Percentiles rank a stretch among this genome's conserved stretches.
phyloP scores from a whole-genome alignment of 345 rosid genomes.

The Aegle marmelos region DNA sequence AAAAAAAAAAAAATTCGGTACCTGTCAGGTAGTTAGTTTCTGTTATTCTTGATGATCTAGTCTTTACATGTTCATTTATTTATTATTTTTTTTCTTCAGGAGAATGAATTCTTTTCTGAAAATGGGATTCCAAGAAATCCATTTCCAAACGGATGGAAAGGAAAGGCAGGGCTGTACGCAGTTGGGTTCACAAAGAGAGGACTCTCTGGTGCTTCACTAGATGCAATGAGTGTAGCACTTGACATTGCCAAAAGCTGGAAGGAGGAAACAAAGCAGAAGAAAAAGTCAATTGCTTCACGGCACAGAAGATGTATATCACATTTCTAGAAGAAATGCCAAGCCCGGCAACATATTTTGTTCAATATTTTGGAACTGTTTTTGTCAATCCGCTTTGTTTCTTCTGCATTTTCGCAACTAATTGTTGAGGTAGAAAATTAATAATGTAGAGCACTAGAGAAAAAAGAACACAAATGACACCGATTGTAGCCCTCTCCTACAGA shows the following conservation, averaged over 20 bases:
- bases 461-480: conserved; percentile 1
- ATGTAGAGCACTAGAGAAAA: conserved; percentile 17
- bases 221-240: conserved; percentile 63
- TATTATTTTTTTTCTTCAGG: conserved; percentile 32
- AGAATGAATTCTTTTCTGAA: conserved; percentile 68
- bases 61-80: not conserved
- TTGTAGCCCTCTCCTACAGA: conserved; percentile 53
- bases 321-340: conserved; percentile 27
- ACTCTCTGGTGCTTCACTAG: conserved; percentile 73
- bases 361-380: not conserved
- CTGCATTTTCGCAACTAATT: conserved; percentile 1
- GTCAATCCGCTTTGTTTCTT: not conserved
- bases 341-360: no score
- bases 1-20: not conserved
- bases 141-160: conserved; percentile 91
- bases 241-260: conserved; percentile 72
- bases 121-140: conserved; percentile 71
- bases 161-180: conserved; percentile 72
- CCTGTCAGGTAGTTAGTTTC: conserved; percentile 8
- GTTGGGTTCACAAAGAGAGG: conserved; percentile 93
- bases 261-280: conserved; percentile 71
- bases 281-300: conserved; percentile 48
- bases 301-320: conserved; percentile 87
- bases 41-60: not conserved
- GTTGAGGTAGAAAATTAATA: conserved; percentile 15